Percentiles rank a stretch among this genome's conserved stretches.
Evolutionary conservation across 129 eudicot genomes (phyloP).

Genomic region (Pittosporum tobira): DNA sequence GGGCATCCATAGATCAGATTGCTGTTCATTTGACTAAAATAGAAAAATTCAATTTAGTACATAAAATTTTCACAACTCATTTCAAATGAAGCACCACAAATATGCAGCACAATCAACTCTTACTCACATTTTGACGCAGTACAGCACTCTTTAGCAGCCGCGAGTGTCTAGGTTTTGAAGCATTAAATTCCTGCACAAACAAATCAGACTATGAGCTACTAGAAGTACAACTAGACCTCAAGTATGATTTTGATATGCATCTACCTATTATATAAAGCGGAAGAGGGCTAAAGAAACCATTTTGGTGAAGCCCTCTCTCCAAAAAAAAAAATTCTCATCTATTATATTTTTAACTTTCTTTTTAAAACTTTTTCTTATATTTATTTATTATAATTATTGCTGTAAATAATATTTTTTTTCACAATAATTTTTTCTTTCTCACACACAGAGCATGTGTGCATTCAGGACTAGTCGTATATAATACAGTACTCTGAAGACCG

Average conservation of each 20-base stretch:
- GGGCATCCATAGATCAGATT: slow-evolving; percentile 72
- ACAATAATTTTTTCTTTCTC: no score
- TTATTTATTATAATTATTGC: no score
- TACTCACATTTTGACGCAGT: slow-evolving; percentile 51
- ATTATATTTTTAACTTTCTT: no score
- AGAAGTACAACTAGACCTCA: background rate
- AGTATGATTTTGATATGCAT: background rate
- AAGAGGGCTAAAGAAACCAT: no score
- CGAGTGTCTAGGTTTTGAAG: slow-evolving; percentile 48
- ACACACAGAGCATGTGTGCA: no score
- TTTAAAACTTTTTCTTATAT: no score
- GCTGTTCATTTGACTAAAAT: slow-evolving; percentile 38
- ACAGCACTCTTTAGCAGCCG: slow-evolving; percentile 55
- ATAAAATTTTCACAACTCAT: background rate
- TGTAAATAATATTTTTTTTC: no score
- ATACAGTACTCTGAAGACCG: background rate
- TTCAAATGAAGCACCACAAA: background rate
- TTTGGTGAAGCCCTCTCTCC: no score
- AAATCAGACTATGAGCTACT: slow-evolving; percentile 15
- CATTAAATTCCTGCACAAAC: slow-evolving; percentile 45
- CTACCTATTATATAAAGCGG: no score
- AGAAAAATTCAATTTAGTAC: slow-evolving; percentile 6
- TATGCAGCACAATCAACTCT: slow-evolving; percentile 4
- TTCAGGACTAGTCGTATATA: no score
- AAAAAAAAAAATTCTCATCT: no score